Base-by-base conservation (phyloP, 225 moss, liverwort and hornwort genomes). In the Pseudoscleropodium purum region DNA sequence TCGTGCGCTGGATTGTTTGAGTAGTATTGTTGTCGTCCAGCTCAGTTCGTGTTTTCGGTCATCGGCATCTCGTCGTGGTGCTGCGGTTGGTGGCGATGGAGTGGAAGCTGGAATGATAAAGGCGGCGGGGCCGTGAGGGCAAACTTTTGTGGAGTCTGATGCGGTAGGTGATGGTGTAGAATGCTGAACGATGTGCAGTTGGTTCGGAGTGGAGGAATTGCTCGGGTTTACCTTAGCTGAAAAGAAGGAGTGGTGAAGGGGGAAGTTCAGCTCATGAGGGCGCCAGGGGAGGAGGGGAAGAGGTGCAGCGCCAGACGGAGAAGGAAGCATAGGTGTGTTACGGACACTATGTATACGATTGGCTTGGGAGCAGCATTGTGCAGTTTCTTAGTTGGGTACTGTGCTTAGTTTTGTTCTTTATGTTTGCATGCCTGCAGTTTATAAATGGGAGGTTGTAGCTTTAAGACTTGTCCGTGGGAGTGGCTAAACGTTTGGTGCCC, bases 341-440 rank as follows among this genome's bases (percentile, higher is more conserved):
- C 65, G 41, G 68, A 56, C 79, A 62, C 80, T 79, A 31, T 81
- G 12, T 74, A 60, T 87, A 19, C 52, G 84, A 65, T 81, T 75
- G 84, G 54, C 66, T 75, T 83, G 72, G 81, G 52, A 64, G 82
- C 87, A 69, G 85, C 87, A 92, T 92, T 91, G 67, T 84, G 73
- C 79, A 79, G 74, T 84, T 64, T 73, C 84, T 80, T 68, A 67
- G 66, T 59, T 64, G 79, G 66, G 45, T 64, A 57, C 56, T 87
- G 79, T 87, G 57, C 65, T 49, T 72, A 81, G 62, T 90, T 75
- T 31, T 61, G 52, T 54, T 85, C 37, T 49, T 47, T 75, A 21
- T 81, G 86, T 81, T 56, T 60, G 29, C 51, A 49, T 85, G 61
- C 41, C 87, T 88, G 75, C 51, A 70, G 83, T 84, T 68, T 69